These are phyloP conservation scores for Delphinella strobiligena DNA, from an alignment of 2,329 filamentous ascomycete genomes.

Conservation along the genomic window DNA sequence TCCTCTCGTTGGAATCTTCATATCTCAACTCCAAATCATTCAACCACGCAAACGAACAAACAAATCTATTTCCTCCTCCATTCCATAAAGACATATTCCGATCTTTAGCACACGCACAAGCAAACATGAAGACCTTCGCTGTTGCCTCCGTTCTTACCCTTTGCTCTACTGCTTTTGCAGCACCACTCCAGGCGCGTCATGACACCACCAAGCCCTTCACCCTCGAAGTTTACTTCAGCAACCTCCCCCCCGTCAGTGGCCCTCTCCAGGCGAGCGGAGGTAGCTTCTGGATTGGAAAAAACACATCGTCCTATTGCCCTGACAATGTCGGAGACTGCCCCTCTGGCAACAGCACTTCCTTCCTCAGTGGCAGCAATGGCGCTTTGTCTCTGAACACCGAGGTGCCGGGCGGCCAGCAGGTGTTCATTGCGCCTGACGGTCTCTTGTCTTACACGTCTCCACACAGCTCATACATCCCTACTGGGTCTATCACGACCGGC, in stretches of 20 bases:
- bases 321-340: constrained; percentile 14
- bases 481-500: constrained; percentile 14
- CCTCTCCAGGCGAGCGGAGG: constrained; percentile 15
- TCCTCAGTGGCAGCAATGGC: constrained; percentile 9
- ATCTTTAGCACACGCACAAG: too few species aligned
- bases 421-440: constrained; percentile 20
- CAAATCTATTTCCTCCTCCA: too few species aligned
- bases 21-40: too few species aligned
- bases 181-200: constrained; percentile 6
- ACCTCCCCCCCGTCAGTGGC: constrained; percentile 4
- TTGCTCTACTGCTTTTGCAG: constrained; percentile 1
- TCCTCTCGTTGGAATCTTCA: too few species aligned
- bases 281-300: constrained; percentile 19
- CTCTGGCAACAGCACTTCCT: constrained; percentile 9
- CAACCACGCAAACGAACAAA: too few species aligned
- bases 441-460: constrained; percentile 18
- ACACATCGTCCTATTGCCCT: constrained; percentile 19
- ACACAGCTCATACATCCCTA: constrained; percentile 16
- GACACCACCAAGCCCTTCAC: constrained; percentile 3
- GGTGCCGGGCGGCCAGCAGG: constrained; percentile 19
- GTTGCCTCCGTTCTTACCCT: too few species aligned
- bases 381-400: constrained; percentile 13
- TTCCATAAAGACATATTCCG: too few species aligned
- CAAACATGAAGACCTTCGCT: too few species aligned
- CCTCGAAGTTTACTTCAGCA: constrained; percentile 8